Evolutionary conservation across 306 rosid species (phyloP).

Genomic region (Trichosanthes truncata): DNA sequence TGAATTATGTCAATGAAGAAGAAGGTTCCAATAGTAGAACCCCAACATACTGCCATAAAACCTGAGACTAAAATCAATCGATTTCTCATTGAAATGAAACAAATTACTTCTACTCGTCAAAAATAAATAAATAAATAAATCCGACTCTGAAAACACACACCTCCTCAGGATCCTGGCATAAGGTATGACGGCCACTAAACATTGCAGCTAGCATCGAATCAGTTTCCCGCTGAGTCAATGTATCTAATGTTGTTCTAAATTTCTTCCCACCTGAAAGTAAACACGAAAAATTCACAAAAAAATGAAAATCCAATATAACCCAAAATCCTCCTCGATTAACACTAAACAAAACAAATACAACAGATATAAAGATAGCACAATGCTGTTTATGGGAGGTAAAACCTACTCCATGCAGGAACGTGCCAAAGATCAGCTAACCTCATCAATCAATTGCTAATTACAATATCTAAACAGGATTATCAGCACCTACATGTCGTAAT

Average conservation of each 20-base stretch:
- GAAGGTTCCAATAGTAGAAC: neutral
- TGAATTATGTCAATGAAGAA: neutral
- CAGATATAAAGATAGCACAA: neutral
- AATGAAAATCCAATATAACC: neutral
- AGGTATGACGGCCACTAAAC: conserved; percentile 86
- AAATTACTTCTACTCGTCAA: neutral
- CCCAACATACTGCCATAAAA: neutral
- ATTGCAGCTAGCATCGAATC: conserved; percentile 93
- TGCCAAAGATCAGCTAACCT: neutral
- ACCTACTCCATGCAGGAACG: neutral
- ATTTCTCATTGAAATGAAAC: neutral
- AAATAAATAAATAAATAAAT: neutral
- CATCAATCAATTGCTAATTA: neutral
- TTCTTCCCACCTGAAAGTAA: conserved; percentile 65
- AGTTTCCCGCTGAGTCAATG: conserved; percentile 79
- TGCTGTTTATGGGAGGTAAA: neutral
- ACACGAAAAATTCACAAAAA: neutral
- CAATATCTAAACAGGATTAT: neutral
- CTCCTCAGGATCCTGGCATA: conserved; percentile 47
- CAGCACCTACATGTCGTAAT: neutral
- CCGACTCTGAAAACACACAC: conserved; percentile 3
- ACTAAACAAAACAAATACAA: neutral
- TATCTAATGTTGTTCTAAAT: conserved; percentile 62
- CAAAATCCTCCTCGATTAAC: neutral
- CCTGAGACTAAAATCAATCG: neutral